phyloP scores from a whole-genome alignment of 2,329 filamentous ascomycete genomes.

The Fusarium sororula region DNA sequence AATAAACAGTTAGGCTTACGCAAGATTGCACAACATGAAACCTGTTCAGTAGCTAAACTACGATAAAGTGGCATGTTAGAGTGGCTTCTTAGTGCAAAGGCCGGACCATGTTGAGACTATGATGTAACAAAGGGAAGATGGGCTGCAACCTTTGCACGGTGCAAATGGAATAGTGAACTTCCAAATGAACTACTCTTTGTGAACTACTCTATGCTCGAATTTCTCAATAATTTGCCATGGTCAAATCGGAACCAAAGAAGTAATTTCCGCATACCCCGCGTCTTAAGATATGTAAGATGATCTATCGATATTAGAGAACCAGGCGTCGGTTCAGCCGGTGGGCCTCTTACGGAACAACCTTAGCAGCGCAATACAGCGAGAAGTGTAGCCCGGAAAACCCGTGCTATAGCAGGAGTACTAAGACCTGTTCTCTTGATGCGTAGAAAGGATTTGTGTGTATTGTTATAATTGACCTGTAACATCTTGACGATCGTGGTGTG shows the following conservation, averaged over 20 bases:
- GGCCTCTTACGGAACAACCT: accelerated
- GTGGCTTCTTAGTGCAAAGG: accelerated
- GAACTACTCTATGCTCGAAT: not conserved
- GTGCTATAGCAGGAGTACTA: accelerated
- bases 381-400: not conserved
- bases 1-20: accelerated
- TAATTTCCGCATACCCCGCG: not conserved
- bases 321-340: not conserved
- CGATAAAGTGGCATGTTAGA: accelerated
- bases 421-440: accelerated
- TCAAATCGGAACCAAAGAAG: accelerated
- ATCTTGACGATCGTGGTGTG: accelerated
- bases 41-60: accelerated
- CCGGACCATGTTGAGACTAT: accelerated
- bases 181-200: not conserved
- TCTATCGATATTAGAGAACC: accelerated
- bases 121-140: accelerated
- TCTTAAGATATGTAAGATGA: accelerated
- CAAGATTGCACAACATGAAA: accelerated
- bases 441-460: not conserved
- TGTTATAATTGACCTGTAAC: not conserved
- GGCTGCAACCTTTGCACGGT: accelerated
- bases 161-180: accelerated
- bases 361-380: accelerated
- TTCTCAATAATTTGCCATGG: accelerated